phyloP scores from a whole-genome alignment of 345 rosid species.

The Brassica cretica region DNA sequence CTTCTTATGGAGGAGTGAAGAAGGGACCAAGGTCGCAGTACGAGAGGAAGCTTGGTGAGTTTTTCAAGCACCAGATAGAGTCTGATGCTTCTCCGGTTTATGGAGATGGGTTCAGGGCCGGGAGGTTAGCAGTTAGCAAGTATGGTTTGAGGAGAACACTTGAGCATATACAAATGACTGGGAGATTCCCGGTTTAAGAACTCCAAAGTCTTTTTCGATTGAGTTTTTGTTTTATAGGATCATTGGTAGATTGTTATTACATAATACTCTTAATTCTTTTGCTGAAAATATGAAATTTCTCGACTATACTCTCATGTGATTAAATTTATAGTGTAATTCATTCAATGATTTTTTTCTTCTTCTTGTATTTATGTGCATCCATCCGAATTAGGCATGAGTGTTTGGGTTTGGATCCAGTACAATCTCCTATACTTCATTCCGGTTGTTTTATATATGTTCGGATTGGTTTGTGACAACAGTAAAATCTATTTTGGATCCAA shows the following conservation, averaged over 20 bases:
- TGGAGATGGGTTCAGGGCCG: slow-evolving; percentile 89
- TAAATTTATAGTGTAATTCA: not conserved
- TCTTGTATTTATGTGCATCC: slow-evolving; percentile 1
- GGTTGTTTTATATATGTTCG: no score
- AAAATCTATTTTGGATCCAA: no score
- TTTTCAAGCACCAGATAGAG: slow-evolving; percentile 89
- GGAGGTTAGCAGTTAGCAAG: slow-evolving; percentile 60
- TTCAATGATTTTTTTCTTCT: slow-evolving; percentile 18
- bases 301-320: slow-evolving; percentile 13
- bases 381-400: not conserved
- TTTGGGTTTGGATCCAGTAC: not conserved
- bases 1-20: slow-evolving; percentile 45
- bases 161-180: slow-evolving; percentile 75
- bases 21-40: slow-evolving; percentile 61
- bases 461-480: no score
- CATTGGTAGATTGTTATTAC: slow-evolving; percentile 22
- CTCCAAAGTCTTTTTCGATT: not conserved
- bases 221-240: slow-evolving; percentile 24
- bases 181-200: slow-evolving; percentile 69
- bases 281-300: slow-evolving; percentile 8
- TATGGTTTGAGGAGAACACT: slow-evolving; percentile 77
- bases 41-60: slow-evolving; percentile 87
- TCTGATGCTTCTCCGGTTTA: slow-evolving; percentile 80
- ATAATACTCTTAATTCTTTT: slow-evolving; percentile 23
- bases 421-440: no score